These are phyloP conservation scores for Colletotrichum sp. DNA, from an alignment of 2,329 filamentous ascomycete species.

Conservation along the genomic window DNA sequence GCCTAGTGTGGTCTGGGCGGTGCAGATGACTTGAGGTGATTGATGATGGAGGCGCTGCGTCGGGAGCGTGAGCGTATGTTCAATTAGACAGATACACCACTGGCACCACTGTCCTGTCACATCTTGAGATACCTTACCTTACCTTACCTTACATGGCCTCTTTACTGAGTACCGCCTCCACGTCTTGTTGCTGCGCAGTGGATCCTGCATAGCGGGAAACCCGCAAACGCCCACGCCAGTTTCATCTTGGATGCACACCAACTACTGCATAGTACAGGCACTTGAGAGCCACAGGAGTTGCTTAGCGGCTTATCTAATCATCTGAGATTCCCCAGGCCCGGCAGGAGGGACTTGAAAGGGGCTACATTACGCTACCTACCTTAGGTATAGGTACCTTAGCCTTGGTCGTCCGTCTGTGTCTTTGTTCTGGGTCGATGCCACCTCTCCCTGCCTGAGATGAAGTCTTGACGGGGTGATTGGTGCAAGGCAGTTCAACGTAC, in stretches of 20 bases:
- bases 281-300: background rate
- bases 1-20: background rate
- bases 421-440: background rate
- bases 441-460: background rate
- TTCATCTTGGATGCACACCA: background rate
- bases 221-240: background rate
- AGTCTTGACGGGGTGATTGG: no score
- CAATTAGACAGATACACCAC: background rate
- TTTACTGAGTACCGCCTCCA: background rate
- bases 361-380: no score
- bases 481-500: background rate
- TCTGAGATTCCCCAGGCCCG: background rate
- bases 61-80: background rate
- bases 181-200: background rate
- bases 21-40: background rate
- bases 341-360: background rate
- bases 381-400: no score
- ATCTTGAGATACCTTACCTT: background rate
- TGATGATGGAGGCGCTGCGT: background rate
- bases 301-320: background rate
- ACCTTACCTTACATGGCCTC: background rate
- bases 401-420: background rate
- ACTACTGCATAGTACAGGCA: background rate
- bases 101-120: background rate
- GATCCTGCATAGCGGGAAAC: background rate